Base-by-base conservation (phyloP, 352 stramenopile genomes). In the Phytophthora crassamura region DNA sequence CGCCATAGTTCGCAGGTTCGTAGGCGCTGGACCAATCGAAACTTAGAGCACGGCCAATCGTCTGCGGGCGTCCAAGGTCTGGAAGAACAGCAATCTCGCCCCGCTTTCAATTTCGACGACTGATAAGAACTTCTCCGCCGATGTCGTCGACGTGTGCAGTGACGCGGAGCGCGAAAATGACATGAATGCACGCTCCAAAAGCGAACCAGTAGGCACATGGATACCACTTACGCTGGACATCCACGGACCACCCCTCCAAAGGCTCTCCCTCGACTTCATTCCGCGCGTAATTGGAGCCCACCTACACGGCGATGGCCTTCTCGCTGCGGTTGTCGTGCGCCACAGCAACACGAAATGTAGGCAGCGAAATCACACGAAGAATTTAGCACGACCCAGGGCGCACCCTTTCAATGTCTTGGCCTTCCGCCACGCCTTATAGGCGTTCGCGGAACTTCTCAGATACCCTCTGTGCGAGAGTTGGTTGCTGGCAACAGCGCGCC, bases 141-240 rank as follows among this genome's bases (percentile, higher is more conserved):
- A 22, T 59, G 38, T 39, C 49, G 51, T 59, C 38, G 7, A 59
- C 39, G 25, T 59, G 38, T 18, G 30, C 41, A 35, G 52, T 52
- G 30, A 52, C 16, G 14, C 40, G 53, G 7, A 53, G 39, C 5
- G 40, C 18, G 41, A 61, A 61, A 14, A 45, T 9, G 7, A 61
- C 12, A 14, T 45, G 53, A 5, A 61, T 42, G 39, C 53, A 61
- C n/a, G 33, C 16, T 6, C 53, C 41, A 22, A 61, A 53, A 0
- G 8, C 33, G 16, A 45, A 53, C n/a, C 40, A 61, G 18, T 52
- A 53, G 32, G 22, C 11, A 40, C 41, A 61, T 2, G 53, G 41
- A 14, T 32, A 52, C 28, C 41, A 46, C 7, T 52, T 40, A 42
- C 28, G 16, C 18, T 12, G n/a, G 10, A 53, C 11, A 14, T 61